phyloP scores from a whole-genome alignment of 192 early-diverging fungal genomes.

The Mortierella hygrophila region DNA sequence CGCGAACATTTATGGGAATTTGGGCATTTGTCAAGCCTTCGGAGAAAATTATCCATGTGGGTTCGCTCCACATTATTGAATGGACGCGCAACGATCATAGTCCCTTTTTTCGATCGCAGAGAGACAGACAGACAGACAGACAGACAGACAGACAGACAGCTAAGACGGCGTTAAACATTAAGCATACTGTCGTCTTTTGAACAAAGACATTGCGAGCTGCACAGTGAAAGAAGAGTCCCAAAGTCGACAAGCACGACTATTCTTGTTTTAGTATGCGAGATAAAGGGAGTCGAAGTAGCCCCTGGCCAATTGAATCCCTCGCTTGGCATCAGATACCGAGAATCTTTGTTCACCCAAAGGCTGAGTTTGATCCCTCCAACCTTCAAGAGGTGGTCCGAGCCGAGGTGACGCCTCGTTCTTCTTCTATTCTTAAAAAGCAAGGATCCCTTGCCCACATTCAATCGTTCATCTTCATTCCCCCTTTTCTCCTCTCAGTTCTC shows the following conservation, averaged over 20 bases:
- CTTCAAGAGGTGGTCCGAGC: slow-evolving; percentile 4
- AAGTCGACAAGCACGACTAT: too few relatives aligned
- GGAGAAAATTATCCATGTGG: slow-evolving; percentile 3
- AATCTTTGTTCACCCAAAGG: not conserved
- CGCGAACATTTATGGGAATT: not conserved
- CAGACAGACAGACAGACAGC: not conserved
- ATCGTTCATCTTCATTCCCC: not conserved
- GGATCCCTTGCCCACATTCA: too few relatives aligned
- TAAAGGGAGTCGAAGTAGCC: too few relatives aligned
- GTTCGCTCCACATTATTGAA: not conserved
- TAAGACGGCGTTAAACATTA: too few relatives aligned
- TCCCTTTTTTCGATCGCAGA: not conserved
- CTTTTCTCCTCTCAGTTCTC: not conserved
- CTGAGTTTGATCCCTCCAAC: not conserved
- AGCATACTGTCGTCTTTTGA: too few relatives aligned
- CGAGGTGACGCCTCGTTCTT: not conserved
- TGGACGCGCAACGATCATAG: not conserved
- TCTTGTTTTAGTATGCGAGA: too few relatives aligned
- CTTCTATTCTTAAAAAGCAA: not conserved
- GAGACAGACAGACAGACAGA: too few relatives aligned
- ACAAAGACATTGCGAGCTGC: too few relatives aligned
- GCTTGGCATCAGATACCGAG: too few relatives aligned
- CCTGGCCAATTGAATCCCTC: too few relatives aligned
- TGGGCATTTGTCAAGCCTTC: not conserved
- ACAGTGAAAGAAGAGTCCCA: too few relatives aligned